Conservation (phyloP, 306 rosid genomes). For the Trifolium repens region DNA sequence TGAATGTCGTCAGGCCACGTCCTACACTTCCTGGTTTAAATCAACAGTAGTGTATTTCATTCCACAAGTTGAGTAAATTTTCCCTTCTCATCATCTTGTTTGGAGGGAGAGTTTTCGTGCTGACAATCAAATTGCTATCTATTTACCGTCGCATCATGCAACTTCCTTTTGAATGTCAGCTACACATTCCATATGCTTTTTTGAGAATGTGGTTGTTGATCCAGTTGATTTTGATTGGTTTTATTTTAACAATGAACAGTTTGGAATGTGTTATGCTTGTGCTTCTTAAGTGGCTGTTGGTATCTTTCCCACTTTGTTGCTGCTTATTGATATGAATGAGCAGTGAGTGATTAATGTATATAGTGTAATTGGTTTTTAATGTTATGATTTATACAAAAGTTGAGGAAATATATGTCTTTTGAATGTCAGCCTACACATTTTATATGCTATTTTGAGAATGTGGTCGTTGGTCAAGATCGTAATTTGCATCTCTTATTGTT, state of each 20-base stretch:
- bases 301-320: conserved; percentile 24
- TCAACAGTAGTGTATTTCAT: conserved; percentile 50
- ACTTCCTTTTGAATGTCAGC: conserved; percentile 29
- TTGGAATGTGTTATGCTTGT: conserved; percentile 40
- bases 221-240: conserved; percentile 19
- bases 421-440: not conserved
- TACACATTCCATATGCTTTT: conserved; percentile 16
- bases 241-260: conserved; percentile 32
- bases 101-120: conserved; percentile 11
- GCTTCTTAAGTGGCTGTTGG: conserved; percentile 25
- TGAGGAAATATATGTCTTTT: not conserved
- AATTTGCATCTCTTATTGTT: not conserved
- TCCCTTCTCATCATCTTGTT: not conserved
- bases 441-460: conserved; percentile 21
- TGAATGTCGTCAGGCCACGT: conserved; percentile 88
- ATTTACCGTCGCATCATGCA: conserved; percentile 1
- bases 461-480: conserved; percentile 7
- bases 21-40: conserved; percentile 69
- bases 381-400: conserved; percentile 6
- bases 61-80: conserved; percentile 19
- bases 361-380: conserved; percentile 32
- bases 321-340: conserved; percentile 26
- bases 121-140: conserved; percentile 24
- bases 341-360: conserved; percentile 32
- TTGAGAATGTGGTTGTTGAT: conserved; percentile 31